Base-by-base conservation (phyloP, 2,329 filamentous ascomycete genomes). In the Xylariales sp. region DNA sequence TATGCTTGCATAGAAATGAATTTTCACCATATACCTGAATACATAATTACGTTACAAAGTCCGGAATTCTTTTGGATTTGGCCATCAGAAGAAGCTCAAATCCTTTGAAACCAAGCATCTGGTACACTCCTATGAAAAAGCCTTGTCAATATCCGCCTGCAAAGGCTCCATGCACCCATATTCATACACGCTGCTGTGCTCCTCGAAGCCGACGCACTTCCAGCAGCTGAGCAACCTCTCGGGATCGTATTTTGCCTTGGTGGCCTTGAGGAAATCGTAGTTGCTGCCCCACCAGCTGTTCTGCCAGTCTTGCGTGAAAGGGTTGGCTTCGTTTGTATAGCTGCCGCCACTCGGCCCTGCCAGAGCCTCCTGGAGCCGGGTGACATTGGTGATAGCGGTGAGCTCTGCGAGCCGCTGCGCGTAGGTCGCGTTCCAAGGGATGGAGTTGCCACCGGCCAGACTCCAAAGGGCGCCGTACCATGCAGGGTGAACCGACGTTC, bases 311-410 rank as follows among this genome's bases (percentile, higher is more conserved):
- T 53, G 49, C 14, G 60, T 59, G 14, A 59, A 53, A 4, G 52
- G 43, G 40, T 65, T 58, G 5, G 53, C 61, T 48, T 68, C 64
- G 44, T 63, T 67, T 33, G 58, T 47, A 45, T 67, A 68, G 12
- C 57, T 53, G 4, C 65, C 65, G 18, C 56, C 57, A 5, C 55
- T 54, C 2, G 56, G 56, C 7, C 45, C 42, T 4, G 48, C 46
- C 15, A 52, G 21, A 14, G 42, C 25, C 19, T 53, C 48, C 3
- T 37, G 37, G 10, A 46, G 41, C 13, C 39, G 17, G 4, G 46
- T 49, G 4, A 32, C 37, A 7, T 23, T 43, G 7, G 46, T 45
- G 4, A 48, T 28, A 2, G 37, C 37, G 5, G 44, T 46, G 18
- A 53, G 33, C 15, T 31, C 46, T 34, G 44, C 37, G 16, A 51